Conservation (phyloP, 306 rosid species). For the Cicer arietinum region DNA sequence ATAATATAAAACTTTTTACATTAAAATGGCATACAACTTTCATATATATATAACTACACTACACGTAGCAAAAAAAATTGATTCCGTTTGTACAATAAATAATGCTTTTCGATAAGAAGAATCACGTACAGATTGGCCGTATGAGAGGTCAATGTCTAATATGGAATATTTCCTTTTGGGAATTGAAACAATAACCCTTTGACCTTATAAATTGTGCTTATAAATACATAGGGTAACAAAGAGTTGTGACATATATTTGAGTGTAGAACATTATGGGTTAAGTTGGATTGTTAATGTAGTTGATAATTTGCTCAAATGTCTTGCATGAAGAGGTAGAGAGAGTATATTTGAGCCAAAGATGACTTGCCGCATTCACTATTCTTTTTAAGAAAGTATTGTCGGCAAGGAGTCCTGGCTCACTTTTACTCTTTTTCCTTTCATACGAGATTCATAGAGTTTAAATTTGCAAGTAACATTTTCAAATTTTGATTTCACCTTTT, state of each 20-base stretch:
- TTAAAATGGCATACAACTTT: too few relatives aligned
- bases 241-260: background rate
- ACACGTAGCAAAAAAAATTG: background rate
- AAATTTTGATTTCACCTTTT: too few relatives aligned
- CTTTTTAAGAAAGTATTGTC: background rate
- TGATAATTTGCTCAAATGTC: constrained; percentile 39
- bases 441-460: constrained; percentile 34
- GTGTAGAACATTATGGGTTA: background rate
- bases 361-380: constrained; percentile 48
- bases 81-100: background rate
- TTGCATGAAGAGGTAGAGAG: constrained; percentile 47
- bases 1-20: too few relatives aligned
- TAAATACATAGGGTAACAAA: background rate
- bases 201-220: background rate
- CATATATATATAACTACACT: too few relatives aligned
- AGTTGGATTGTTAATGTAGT: background rate
- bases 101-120: background rate
- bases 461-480: too few relatives aligned
- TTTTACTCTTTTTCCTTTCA: constrained; percentile 44
- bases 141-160: too few relatives aligned
- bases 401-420: constrained; percentile 42
- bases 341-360: constrained; percentile 61
- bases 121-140: background rate
- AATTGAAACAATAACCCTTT: background rate
- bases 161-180: background rate